Evolutionary conservation across 768 basidiomycete genomes (phyloP).

Genomic region (Suillus plorans): DNA sequence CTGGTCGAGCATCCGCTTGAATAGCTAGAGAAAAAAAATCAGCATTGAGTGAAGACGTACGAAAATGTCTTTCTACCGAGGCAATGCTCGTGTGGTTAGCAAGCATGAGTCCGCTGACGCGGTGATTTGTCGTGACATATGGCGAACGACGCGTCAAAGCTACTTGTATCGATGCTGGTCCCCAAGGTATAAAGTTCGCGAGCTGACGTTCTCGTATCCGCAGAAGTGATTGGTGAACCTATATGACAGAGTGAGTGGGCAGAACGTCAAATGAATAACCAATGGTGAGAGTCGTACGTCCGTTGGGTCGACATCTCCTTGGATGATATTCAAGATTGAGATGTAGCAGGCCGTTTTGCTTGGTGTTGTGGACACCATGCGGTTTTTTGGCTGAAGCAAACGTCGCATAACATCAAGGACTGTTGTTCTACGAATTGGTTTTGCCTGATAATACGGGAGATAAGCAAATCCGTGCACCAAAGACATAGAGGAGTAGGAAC

Average conservation of each 20-base stretch:
- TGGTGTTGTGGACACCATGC: conserved; percentile 94
- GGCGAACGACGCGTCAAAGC: conserved; percentile 90
- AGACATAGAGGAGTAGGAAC: conserved; percentile 38
- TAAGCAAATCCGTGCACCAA: conserved; percentile 3
- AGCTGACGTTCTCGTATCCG: conserved; percentile 95
- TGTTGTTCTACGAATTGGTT: conserved; percentile 93
- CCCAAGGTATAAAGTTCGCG: conserved; percentile 99
- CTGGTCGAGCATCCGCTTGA: conserved; percentile 95
- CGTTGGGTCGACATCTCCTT: conserved; percentile 97
- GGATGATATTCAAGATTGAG: conserved; percentile 96
- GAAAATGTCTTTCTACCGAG: conserved; percentile 55
- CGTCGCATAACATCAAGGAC: conserved; percentile 99
- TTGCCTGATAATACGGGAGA: conserved; percentile 57
- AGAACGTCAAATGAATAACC: background rate
- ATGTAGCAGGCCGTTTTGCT: conserved; percentile 95
- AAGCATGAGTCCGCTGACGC: conserved; percentile 97
- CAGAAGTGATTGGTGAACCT: conserved; percentile 97
- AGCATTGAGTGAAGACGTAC: background rate
- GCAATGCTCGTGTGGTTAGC: conserved; percentile 99
- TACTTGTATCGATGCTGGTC: conserved; percentile 97
- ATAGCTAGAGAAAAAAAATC: conserved; percentile 53
- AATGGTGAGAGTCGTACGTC: conserved; percentile 54
- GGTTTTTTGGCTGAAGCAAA: conserved; percentile 95
- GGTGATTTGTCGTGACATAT: conserved; percentile 84
- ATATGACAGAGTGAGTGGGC: conserved; percentile 1